Conservation (phyloP, 805 yeast genomes). For the Saccharomycopsis fermentans region DNA sequence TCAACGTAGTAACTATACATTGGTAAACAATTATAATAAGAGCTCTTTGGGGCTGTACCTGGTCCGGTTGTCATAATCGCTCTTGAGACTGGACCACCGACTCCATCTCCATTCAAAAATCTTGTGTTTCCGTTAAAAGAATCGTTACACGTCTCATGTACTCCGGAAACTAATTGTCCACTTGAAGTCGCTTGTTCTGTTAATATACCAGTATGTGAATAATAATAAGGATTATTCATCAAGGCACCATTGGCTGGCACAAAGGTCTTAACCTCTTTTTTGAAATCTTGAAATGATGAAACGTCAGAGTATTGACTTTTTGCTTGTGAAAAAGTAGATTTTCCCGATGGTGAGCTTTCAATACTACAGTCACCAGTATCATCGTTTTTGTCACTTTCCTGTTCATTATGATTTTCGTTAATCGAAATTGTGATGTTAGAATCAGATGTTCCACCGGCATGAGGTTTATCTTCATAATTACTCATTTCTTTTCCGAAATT, state of each 20-base stretch:
- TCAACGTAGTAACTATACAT: not conserved
- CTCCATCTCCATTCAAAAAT: not conserved
- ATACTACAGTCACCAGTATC: not conserved
- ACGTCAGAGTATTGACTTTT: not conserved
- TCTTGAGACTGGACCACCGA: not conserved
- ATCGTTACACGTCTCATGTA: not conserved
- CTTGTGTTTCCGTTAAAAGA: not conserved
- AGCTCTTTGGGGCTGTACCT: not conserved
- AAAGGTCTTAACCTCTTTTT: not conserved
- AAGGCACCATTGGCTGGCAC: not conserved
- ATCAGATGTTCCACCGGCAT: not conserved
- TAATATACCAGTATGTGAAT: not conserved
- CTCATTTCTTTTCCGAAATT: not conserved
- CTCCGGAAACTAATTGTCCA: not conserved
- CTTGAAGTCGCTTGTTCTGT: not conserved
- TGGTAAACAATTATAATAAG: not conserved
- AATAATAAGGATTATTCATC: not conserved
- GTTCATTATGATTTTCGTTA: not conserved
- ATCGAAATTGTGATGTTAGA: not conserved
- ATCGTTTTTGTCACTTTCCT: not conserved
- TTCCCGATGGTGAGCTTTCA: not conserved
- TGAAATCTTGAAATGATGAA: not conserved
- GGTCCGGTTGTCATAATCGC: not conserved
- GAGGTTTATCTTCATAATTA: not conserved
- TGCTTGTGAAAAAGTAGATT: not conserved